Percentiles rank a stretch among this genome's conserved stretches.
Evolutionary conservation across 1,284 basidiomycete genomes (phyloP).

Genomic region (Lentinula novae-zelandiae): DNA sequence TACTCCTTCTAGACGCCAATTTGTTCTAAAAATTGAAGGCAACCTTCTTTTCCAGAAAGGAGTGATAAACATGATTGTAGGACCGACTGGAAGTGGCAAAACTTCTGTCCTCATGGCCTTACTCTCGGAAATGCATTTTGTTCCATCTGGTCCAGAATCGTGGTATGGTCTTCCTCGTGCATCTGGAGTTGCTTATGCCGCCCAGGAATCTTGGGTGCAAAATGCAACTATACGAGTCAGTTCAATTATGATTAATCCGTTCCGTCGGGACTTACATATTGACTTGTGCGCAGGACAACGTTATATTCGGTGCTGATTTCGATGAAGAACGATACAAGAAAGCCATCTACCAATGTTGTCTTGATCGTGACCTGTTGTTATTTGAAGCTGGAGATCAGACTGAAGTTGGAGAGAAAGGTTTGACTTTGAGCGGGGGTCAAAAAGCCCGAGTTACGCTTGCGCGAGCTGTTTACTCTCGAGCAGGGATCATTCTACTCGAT

Average conservation of each 20-base stretch:
- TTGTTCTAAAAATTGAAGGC: constrained; percentile 44
- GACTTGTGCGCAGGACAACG: constrained; percentile 48
- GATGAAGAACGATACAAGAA: constrained; percentile 69
- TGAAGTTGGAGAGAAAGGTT: constrained; percentile 61
- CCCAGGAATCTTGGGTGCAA: constrained; percentile 78
- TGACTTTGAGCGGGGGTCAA: constrained; percentile 77
- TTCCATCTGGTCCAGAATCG: constrained; percentile 49
- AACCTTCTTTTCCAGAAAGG: constrained; percentile 57
- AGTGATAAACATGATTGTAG: constrained; percentile 61
- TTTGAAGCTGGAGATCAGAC: constrained; percentile 84
- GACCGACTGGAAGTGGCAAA: constrained; percentile 50
- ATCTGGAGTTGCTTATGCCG: constrained; percentile 70
- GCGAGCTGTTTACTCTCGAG: constrained; percentile 61
- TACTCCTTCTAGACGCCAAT: constrained; percentile 34
- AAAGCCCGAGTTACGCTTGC: constrained; percentile 73
- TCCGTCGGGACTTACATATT: background rate
- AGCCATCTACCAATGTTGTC: constrained; percentile 78
- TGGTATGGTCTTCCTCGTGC: constrained; percentile 65
- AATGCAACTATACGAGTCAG: constrained; percentile 41
- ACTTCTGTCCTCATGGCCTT: constrained; percentile 55
- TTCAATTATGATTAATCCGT: constrained; percentile 22
- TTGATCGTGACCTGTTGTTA: constrained; percentile 68
- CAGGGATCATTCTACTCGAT: constrained; percentile 60
- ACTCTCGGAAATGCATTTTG: constrained; percentile 60
- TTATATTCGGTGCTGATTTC: constrained; percentile 71